Percentiles rank a stretch among this genome's conserved stretches.
phyloP scores from a whole-genome alignment of 371 early-diverging fungal species.

The Globomyces sp. region DNA sequence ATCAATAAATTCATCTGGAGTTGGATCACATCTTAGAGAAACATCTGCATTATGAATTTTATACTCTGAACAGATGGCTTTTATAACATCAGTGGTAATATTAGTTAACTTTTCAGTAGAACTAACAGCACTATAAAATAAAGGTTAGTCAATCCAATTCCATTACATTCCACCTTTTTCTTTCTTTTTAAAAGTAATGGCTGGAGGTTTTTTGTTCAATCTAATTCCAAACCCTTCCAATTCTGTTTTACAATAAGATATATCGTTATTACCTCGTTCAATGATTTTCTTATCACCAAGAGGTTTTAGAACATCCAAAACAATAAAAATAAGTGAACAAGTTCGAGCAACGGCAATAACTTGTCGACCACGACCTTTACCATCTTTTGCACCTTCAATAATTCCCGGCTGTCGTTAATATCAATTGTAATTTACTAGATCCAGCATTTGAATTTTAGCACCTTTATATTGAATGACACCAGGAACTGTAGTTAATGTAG shows the following conservation, averaged over 20 bases:
- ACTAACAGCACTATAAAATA: slow-evolving; percentile 86
- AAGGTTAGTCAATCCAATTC: background rate
- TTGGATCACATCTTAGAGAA: slow-evolving; percentile 92
- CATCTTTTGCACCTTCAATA: slow-evolving; percentile 99
- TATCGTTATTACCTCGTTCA: slow-evolving; percentile 56
- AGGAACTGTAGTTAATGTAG: slow-evolving; percentile 97
- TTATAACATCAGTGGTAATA: slow-evolving; percentile 85
- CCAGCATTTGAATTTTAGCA: slow-evolving; percentile 93
- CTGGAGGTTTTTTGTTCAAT: slow-evolving; percentile 90
- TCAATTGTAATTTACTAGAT: slow-evolving; percentile 26
- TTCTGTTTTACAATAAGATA: background rate
- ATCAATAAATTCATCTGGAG: slow-evolving; percentile 99
- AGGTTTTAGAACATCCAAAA: slow-evolving; percentile 97
- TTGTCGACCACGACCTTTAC: slow-evolving; percentile 99
- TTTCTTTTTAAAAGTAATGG: slow-evolving; percentile 87
- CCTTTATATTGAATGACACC: slow-evolving; percentile 99
- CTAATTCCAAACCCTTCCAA: slow-evolving; percentile 99
- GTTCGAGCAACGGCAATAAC: slow-evolving; percentile 94
- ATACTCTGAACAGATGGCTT: slow-evolving; percentile 93
- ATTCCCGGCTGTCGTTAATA: slow-evolving; percentile 75
- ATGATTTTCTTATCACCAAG: slow-evolving; percentile 74
- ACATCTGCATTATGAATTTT: slow-evolving; percentile 97
- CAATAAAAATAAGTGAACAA: slow-evolving; percentile 96
- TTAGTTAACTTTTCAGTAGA: slow-evolving; percentile 87
- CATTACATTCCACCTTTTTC: slow-evolving; percentile 76